phyloP scores from a whole-genome alignment of 2,329 filamentous ascomycete species.

The Cryphonectria nitschkei region DNA sequence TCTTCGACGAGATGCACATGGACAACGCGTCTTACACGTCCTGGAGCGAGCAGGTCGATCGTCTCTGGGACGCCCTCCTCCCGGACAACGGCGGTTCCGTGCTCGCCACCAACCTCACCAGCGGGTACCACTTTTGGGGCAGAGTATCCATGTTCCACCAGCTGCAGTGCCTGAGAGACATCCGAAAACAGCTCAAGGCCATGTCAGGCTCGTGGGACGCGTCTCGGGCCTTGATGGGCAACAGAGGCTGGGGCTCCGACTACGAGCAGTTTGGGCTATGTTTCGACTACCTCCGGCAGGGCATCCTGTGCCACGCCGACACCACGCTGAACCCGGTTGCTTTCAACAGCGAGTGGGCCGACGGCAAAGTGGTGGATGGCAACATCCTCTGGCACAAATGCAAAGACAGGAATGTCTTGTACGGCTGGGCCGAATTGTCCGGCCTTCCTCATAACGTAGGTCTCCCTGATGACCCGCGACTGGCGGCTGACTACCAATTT shows the following conservation, averaged over 20 bases:
- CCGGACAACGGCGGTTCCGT: conserved; percentile 1
- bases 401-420: conserved; percentile 2
- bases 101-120: conserved; percentile 12
- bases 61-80: background rate
- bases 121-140: conserved; percentile 6
- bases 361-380: conserved; percentile 1
- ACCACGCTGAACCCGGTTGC: conserved; percentile 4
- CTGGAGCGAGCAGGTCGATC: background rate
- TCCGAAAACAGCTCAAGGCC: conserved; percentile 1
- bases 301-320: conserved; percentile 8
- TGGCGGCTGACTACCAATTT: background rate
- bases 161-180: conserved; percentile 9
- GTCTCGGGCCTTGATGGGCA: conserved; percentile 3
- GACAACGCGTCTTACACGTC: conserved; percentile 5
- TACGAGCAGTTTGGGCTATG: background rate
- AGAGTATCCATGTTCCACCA: conserved; percentile 10
- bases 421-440: background rate
- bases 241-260: conserved; percentile 1
- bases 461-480: background rate
- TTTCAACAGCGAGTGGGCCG: conserved; percentile 7
- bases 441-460: background rate
- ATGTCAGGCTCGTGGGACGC: background rate
- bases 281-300: conserved; percentile 8
- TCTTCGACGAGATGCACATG: background rate
- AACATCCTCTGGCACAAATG: conserved; percentile 6